A percentile compares a stretch with the other conserved stretches of the same genome.
phyloP scores from a whole-genome alignment of 2,329 filamentous ascomycete genomes.

The Exophiala sp. region DNA sequence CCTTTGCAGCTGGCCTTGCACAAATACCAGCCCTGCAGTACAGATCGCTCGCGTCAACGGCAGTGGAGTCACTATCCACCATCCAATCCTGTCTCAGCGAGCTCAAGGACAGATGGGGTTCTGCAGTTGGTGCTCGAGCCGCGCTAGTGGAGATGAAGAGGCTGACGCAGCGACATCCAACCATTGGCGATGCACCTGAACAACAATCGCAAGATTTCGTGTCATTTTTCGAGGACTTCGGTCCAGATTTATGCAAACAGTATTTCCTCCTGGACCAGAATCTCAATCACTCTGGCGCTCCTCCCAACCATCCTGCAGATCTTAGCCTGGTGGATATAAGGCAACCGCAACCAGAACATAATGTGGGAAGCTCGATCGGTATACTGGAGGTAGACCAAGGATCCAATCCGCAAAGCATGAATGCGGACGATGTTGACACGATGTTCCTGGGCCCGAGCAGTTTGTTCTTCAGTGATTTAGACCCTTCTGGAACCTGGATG shows the following conservation, averaged over 20 bases:
- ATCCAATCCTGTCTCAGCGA: constrained; percentile 6
- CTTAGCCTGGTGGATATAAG: background rate
- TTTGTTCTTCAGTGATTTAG: constrained; percentile 4
- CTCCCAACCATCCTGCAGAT: background rate
- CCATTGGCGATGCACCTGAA: background rate
- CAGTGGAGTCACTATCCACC: constrained; percentile 8
- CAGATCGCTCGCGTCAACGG: background rate
- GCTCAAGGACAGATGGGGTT: constrained; percentile 10
- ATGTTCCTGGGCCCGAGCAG: background rate
- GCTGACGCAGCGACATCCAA: background rate
- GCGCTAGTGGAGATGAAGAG: constrained; percentile 9
- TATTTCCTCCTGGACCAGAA: background rate
- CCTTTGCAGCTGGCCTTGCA: constrained; percentile 11
- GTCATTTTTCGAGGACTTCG: constrained; percentile 12
- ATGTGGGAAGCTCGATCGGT: background rate
- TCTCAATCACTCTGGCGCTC: background rate
- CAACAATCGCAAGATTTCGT: background rate
- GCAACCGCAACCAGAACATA: background rate
- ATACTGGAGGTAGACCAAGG: background rate
- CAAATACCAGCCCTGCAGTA: constrained; percentile 5
- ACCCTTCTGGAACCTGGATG: constrained; percentile 8
- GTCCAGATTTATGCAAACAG: constrained; percentile 10
- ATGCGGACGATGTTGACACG: background rate
- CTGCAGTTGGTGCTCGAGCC: constrained; percentile 3
- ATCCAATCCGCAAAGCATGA: background rate